Evolutionary conservation across 2,329 filamentous ascomycete genomes (phyloP), one percentile per base, ranked within the genome.

Genomic region (Coniochaeta hoffmannii): DNA sequence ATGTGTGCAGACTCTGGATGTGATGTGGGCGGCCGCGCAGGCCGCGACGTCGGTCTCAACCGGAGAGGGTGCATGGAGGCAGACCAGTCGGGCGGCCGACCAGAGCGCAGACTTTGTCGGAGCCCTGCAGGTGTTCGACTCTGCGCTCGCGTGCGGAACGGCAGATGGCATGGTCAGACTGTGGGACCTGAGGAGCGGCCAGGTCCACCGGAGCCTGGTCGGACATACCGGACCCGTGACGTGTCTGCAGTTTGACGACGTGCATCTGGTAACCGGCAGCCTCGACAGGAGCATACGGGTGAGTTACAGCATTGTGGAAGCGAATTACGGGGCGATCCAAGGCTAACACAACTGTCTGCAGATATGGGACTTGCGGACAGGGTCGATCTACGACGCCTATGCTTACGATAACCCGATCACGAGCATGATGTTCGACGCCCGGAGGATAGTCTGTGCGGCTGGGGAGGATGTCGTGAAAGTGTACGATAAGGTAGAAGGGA

Each of bases 361-460:
- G 92, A 97, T 99, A 68, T 99, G 94, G 94, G 94, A 99, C 72
- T 87, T 99, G 56, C 89, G 94, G 55, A 97, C 91, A 12, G 94
- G 94, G 49, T 92, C 91, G 32, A 97, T 99, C 63, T 88, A 88
- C 69, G 94, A 99, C 69, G 94, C 93, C 17, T 99, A 92, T 70
- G 94, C 93, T 22, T 99, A 97, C 73, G 92, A 97, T 66, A 81
- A 89, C 65, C 85, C 92, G 0, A 83, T 99, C 56, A 96, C 91
- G 31, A 90, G 87, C 76, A 96, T 97, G 91, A 96, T 95, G 87
- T 99, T 99, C 69, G 94, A 99, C 71, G 75, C 83, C 14, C 86
- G 92, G 53, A 85, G 92, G 53, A 99, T 99, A 62, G 91, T 94
- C 32, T 84, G 88, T 53, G 93, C 94, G 2, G 91, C 91, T 0